Base-by-base conservation (phyloP, 768 basidiomycete species). In the Calocybe cyanea region DNA sequence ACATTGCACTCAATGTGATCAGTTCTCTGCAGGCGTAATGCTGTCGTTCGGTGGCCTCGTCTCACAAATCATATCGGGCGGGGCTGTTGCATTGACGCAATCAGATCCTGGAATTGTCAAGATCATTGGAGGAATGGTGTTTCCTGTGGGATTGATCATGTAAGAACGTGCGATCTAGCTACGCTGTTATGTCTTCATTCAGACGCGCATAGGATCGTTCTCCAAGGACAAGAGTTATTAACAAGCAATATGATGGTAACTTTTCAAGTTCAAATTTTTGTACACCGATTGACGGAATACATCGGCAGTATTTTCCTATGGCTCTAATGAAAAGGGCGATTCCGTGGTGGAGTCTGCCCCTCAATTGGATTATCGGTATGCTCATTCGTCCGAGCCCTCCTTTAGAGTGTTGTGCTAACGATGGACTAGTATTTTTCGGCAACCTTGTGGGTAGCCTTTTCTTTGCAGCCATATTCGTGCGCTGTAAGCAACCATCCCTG, bases 71-170 rank as follows among this genome's bases (percentile, higher is more conserved):
- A 57, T 85, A 13, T 64, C 72, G 36, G 85, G 81, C 28, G 85
- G 85, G 5, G 73, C 85, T 0, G 58, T 66, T 0, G 72, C 67
- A 1, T 55, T 87, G 21, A 73, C 63, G 17, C 39, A 63, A 25
- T 66, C 64, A 46, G 83, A 85, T 48, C 85, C 85, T 1, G 85
- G 85, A 15, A 63, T 87, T 8, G 79, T 84, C 36, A 86, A 82
- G 20, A 21, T 43, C 34, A 31, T 87, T 2, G 74, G 74, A 14
- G 85, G 81, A 13, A 76, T 85, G 38, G 80, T 87, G 19, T 87
- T 87, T 60, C 85, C 85, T 7, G 81, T 84, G 2, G 85, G 85
- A 57, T 77, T 87, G 68, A 80, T 83, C 44, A 87, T 87, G 85
- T 87, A 54, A 49, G 71, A n/a, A n/a, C n/a, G n/a, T n/a, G n/a